Conservation (phyloP, 2,329 filamentous ascomycete genomes). For the Polytolypa hystricis region DNA sequence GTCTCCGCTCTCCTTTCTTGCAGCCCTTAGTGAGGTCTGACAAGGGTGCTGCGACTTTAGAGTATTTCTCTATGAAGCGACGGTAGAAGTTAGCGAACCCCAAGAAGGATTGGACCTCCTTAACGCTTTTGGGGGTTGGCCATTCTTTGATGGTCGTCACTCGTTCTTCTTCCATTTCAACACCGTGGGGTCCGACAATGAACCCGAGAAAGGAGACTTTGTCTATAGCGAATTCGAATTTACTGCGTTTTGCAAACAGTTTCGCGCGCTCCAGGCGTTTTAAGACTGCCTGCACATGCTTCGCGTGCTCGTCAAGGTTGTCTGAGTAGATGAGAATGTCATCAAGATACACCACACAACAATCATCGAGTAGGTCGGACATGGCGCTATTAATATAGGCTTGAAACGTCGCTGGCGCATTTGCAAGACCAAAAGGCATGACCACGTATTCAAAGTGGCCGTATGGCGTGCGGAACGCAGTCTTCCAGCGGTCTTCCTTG, state of each 20-base stretch:
- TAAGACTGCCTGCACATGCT: slow-evolving; percentile 7
- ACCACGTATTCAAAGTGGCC: slow-evolving; percentile 2
- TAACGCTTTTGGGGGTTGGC: slow-evolving; percentile 12
- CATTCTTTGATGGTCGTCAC: slow-evolving; percentile 15
- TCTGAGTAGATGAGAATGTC: slow-evolving; percentile 6
- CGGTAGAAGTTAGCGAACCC: slow-evolving; percentile 26
- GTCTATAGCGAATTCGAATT: slow-evolving; percentile 9
- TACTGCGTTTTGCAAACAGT: slow-evolving; percentile 9
- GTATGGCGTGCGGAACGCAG: neutral
- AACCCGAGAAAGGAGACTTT: slow-evolving; percentile 11
- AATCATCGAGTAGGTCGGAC: neutral
- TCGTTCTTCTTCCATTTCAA: slow-evolving; percentile 13
- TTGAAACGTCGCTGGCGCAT: slow-evolving; percentile 1
- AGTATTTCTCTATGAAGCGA: slow-evolving; percentile 19
- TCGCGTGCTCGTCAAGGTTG: slow-evolving; percentile 1
- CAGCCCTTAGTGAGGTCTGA: slow-evolving; percentile 8
- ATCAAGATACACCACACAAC: neutral
- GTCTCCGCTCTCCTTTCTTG: neutral
- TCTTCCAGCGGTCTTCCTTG: neutral
- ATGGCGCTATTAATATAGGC: neutral
- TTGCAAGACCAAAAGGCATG: slow-evolving; percentile 1
- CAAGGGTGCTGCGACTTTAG: slow-evolving; percentile 11
- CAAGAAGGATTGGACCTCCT: slow-evolving; percentile 18
- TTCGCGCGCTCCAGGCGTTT: slow-evolving; percentile 1
- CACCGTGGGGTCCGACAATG: slow-evolving; percentile 8